Evolutionary conservation across 2,329 filamentous ascomycete species (phyloP), one percentile per base, ranked within the genome.

Genomic region (Ilyonectria robusta): DNA sequence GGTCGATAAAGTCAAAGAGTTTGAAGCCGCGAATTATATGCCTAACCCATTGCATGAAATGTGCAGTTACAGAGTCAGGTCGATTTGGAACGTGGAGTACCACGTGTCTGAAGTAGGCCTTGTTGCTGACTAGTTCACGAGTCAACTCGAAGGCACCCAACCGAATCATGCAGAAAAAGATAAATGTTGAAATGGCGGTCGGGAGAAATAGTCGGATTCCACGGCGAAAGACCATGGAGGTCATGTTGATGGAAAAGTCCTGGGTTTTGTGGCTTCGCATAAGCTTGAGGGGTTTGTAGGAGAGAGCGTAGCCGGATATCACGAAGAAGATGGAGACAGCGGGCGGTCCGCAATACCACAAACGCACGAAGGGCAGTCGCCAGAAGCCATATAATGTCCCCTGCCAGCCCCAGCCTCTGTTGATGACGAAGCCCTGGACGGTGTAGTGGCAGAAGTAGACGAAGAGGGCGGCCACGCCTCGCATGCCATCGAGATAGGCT

Each of bases 261-360:
- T 80, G 72, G 46, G 77, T 77, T 31, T 72, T 70, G 9, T 78
- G 77, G 60, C 71, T 78, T 42, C 82, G 82, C 21, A 81, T 76
- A 48, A 86, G 79, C 69, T 83, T 85, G 21, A 88, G 72, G 1
- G 86, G 84, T 48, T 83, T 83, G 62, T 89, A 83, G 33, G 85
- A 86, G 10, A 91, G 81, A 4, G 87, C 89, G 76, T 89, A 90
- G 26, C 88, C 88, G 0, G 87, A 89, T 46, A 90, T 87, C 72
- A 90, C 85, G 74, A 89, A 90, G 81, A 91, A 91, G 70, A 89
- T 78, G 78, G 85, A 87, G 42, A 90, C 88, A 72, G 87, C 87
- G 0, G 86, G 84, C 3, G 86, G 86, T 1, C 87, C 87, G 56
- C 85, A 84, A 73, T 85, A 89, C 62, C 86, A 80, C 6, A 89